phyloP scores from a whole-genome alignment of 305 asterid genomes.

The Fraxinus platypoda region DNA sequence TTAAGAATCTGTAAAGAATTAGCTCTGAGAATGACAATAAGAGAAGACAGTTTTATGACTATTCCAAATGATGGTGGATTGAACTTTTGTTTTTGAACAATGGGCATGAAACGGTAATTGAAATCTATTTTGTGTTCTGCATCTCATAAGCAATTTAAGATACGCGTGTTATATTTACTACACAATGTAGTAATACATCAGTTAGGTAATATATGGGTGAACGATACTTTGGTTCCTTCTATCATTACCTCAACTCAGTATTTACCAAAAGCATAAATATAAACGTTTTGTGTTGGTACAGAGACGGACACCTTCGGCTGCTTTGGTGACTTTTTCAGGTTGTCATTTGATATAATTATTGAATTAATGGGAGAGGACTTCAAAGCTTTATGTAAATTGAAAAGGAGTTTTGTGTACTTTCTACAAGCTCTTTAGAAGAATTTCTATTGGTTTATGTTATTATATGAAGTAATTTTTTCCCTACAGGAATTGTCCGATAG shows the following conservation, averaged over 20 bases:
- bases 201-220: not conserved
- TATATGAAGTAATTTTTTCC: conserved; percentile 6
- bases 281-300: not conserved
- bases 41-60: not conserved
- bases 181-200: not conserved
- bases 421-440: conserved; percentile 11
- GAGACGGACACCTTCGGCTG: not conserved
- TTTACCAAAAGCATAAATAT: not conserved
- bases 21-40: not conserved
- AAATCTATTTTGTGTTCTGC: not conserved
- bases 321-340: not conserved
- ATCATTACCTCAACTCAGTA: not conserved
- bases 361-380: not conserved
- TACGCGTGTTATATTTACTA: not conserved
- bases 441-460: conserved; percentile 16
- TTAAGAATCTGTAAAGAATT: not conserved
- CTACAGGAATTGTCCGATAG: conserved; percentile 74
- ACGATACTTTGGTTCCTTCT: not conserved
- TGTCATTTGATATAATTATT: not conserved
- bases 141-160: not conserved
- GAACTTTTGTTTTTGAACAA: not conserved
- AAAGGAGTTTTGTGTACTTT: not conserved
- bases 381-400: not conserved
- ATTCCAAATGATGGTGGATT: not conserved
- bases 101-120: not conserved